Evolutionary conservation across 805 yeast genomes (phyloP), one percentile per base, ranked within the genome.

Genomic region (Metschnikowia borealis): DNA sequence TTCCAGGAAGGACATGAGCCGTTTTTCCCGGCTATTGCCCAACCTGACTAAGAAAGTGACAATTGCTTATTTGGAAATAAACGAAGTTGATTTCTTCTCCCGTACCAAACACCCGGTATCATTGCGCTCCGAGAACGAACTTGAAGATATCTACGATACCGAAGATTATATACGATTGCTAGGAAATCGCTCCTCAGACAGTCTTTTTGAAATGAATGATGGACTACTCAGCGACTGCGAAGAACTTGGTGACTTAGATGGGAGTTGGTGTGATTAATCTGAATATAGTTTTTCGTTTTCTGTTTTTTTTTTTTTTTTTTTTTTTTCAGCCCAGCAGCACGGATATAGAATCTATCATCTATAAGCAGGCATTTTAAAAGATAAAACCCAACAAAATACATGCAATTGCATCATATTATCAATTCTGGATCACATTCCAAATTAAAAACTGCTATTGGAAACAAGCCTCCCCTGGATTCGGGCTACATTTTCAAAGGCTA

Each of bases 61-160:
- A 43, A 38, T 65, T 2, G 58, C 63, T 0, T 58, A 64, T n/a
- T 48, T 72, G 17, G 69, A 70, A 38, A 58, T 73, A 2, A 31
- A 48, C 3, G 68, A 64, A 14, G 60, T 73, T 23, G 63, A 62
- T 1, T 53, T 71, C 17, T 69, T 68, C 40, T 66, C 62, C 46
- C 56, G 71, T 43, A 73, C 71, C 49, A 70, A 64, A 48, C 51
- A 62, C 41, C 17, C 32, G 11, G 61, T 68, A 33, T 54, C 57
- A 21, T 45, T 47, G 40, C 20, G 26, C 3, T 34, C 57, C 23
- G 70, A 69, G 26, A 62, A 57, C 1, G 38, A 38, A 6, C 56
- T 69, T 14, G 48, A 37, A 26, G 62, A 63, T 35, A 51, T 70
- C 0, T 68, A 70, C 51, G 60, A 17, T 31, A 42, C 45, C 29